A percentile compares a stretch with the other conserved stretches of the same genome.
phyloP scores from a whole-genome alignment of 2,329 filamentous ascomycete species.

The Plectosphaerella sp. region DNA sequence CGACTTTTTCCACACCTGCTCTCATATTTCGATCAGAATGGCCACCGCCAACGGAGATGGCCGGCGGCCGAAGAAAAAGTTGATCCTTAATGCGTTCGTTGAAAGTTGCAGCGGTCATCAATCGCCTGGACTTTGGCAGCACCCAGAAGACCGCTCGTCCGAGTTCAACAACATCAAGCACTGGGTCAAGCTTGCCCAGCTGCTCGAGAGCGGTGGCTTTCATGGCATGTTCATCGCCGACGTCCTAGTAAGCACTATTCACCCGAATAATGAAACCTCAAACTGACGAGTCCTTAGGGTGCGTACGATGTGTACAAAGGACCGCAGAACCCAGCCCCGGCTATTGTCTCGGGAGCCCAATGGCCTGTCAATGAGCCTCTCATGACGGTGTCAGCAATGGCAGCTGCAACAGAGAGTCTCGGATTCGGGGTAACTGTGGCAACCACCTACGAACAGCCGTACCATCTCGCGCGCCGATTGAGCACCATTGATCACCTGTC shows the following conservation, averaged over 20 bases:
- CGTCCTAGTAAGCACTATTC: slow-evolving; percentile 13
- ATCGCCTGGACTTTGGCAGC: slow-evolving; percentile 47
- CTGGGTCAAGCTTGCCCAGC: slow-evolving; percentile 29
- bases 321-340: slow-evolving; percentile 43
- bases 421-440: slow-evolving; percentile 64
- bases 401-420: slow-evolving; percentile 61
- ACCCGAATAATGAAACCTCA: not conserved
- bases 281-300: slow-evolving; percentile 25
- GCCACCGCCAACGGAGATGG: not conserved
- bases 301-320: slow-evolving; percentile 68
- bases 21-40: not conserved
- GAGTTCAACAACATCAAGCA: slow-evolving; percentile 16
- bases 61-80: slow-evolving; percentile 25
- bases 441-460: slow-evolving; percentile 67
- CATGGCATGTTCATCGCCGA: slow-evolving; percentile 35
- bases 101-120: slow-evolving; percentile 38
- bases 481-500: slow-evolving; percentile 65
- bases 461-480: slow-evolving; percentile 60
- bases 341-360: slow-evolving; percentile 59
- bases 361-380: slow-evolving; percentile 70
- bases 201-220: slow-evolving; percentile 30
- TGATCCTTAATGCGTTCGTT: slow-evolving; percentile 38
- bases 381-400: slow-evolving; percentile 60
- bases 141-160: slow-evolving; percentile 43
- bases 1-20: not conserved